Evolutionary conservation across 257 asterid genomes (phyloP).

Genomic region (Anisodus acutangulus): DNA sequence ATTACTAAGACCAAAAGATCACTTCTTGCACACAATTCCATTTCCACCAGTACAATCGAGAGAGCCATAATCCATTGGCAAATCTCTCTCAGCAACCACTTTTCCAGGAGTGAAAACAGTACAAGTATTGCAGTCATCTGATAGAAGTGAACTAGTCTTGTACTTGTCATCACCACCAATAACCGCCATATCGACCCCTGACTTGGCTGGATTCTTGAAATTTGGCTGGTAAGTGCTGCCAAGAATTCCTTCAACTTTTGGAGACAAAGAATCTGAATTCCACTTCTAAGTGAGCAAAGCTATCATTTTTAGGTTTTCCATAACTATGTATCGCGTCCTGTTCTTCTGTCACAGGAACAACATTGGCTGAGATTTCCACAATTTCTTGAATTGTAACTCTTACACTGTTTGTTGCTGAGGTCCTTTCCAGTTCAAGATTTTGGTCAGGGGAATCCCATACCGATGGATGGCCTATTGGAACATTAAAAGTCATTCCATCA

Average conservation of each 20-base stretch:
- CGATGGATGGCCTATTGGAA: conserved; percentile 20
- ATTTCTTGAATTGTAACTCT: conserved; percentile 16
- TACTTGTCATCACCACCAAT: conserved; percentile 38
- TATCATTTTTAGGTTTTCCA: conserved; percentile 26
- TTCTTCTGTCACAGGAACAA: conserved; percentile 37
- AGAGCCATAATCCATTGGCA: not conserved
- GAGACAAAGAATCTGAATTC: conserved; percentile 35
- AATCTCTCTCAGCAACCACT: not conserved
- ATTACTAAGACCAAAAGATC: not conserved
- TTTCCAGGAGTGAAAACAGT: conserved; percentile 15
- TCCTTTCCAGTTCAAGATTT: conserved; percentile 27
- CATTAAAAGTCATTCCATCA: not conserved
- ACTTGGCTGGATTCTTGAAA: conserved; percentile 37
- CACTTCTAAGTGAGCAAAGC: conserved; percentile 39
- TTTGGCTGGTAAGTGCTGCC: conserved; percentile 40
- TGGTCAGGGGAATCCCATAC: conserved; percentile 33
- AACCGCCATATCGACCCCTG: conserved; percentile 35
- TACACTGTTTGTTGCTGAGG: conserved; percentile 25
- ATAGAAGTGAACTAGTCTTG: conserved; percentile 32
- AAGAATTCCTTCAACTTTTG: conserved; percentile 37
- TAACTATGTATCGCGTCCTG: conserved; percentile 33
- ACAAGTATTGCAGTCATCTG: conserved; percentile 32
- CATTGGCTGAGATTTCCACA: conserved; percentile 35
- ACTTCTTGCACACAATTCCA: conserved; percentile 34
- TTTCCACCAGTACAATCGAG: conserved; percentile 24